These are phyloP conservation scores for Escallonia herrerae DNA, from an alignment of 129 eudicot species.

Conservation along the genomic window DNA sequence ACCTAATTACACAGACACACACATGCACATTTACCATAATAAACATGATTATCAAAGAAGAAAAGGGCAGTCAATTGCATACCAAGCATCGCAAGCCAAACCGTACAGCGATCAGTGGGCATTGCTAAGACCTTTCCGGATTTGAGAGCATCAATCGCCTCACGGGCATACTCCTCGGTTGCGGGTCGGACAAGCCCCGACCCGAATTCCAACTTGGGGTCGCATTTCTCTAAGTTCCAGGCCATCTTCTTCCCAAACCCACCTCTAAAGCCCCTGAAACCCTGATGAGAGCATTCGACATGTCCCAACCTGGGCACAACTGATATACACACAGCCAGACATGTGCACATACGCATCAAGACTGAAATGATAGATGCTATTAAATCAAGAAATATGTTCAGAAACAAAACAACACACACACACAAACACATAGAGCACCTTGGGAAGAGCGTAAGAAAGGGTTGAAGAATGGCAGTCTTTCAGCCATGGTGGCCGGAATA, in stretches of 20 bases:
- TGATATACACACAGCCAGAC: conserved; percentile 8
- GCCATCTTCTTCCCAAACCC: conserved; percentile 26
- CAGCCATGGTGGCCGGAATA: conserved; percentile 31
- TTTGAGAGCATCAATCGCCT: conserved; percentile 60
- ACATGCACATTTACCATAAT: neutral
- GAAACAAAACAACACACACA: neutral
- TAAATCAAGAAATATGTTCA: neutral
- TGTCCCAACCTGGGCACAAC: conserved; percentile 29
- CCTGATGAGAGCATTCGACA: conserved; percentile 14
- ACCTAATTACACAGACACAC: too few relatives aligned
- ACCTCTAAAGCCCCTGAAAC: conserved; percentile 20
- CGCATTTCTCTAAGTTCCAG: conserved; percentile 35
- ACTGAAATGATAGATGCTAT: neutral
- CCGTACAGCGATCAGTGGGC: conserved; percentile 94
- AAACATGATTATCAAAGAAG: neutral
- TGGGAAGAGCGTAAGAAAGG: conserved; percentile 12
- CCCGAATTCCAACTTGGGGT: conserved; percentile 12
- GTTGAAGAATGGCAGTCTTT: conserved; percentile 23
- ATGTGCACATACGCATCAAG: neutral
- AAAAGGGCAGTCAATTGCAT: conserved; percentile 10
- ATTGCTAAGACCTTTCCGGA: conserved; percentile 77
- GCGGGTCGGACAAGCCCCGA: conserved; percentile 55
- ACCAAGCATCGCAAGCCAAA: conserved; percentile 99
- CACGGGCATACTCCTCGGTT: conserved; percentile 36
- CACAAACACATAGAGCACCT: conserved; percentile 24